Base-by-base conservation (phyloP, 805 yeast genomes). In the Ascoidea asiatica region DNA sequence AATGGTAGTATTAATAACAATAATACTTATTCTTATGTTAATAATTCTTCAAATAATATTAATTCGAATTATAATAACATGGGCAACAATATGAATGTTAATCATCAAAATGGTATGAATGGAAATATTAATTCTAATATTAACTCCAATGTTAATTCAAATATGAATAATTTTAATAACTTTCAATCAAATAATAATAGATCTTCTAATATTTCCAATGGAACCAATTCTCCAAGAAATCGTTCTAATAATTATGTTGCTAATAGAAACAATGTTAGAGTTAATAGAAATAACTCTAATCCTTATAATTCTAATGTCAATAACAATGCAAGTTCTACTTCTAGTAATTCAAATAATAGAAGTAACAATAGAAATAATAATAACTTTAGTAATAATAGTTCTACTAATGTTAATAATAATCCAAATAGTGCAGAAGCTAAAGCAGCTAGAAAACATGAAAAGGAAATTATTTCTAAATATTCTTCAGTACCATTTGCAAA, bases 401-500 rank as follows among this genome's bases (percentile, higher is more conserved):
- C 38, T 22, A 41, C 41, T 19, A 41, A 45, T 29, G 45, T 36
- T 41, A 22, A 43, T 3, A 44, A 46, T 23, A 45, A 45, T 33
- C 11, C 41, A 19, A 43, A 42, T 21, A 33, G 44, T 17, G 44
- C 46, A 13, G 50, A 44, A 37, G 50, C 45, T 7, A 50, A 59
- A 19, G 62, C 29, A 15, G 17, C 5, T 19, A 47, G 40, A n/a
- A 48, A 46, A 21, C 22, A 38, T 6, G 72, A 67, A 50, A 69
- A 69, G 52, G 73, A 69, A 15, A 63, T 64, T 46, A 56, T 67
- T 43, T 49, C 60, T 4, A 56, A 71, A 21, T 59, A 73, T 43
- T 67, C 60, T 48, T 62, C 65, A 50, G 59, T 70, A 11, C 75
- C 79, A 2, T 63, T 79, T 48, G 67, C 66, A 39, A 70, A 69